phyloP scores from a whole-genome alignment of 345 rosid genomes.

The Populus nigra region DNA sequence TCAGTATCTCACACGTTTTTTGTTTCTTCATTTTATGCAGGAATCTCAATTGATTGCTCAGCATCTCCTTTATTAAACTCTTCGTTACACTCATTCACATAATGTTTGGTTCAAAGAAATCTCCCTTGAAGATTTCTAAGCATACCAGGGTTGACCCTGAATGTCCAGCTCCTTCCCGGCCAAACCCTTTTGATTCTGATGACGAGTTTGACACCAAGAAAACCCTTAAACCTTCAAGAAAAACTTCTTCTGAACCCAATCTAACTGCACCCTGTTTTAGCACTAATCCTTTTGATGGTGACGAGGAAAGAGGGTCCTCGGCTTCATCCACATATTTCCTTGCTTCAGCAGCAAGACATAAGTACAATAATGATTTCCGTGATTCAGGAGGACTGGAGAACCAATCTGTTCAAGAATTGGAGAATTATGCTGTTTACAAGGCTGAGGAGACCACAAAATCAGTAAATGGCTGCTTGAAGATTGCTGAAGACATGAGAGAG shows the following conservation, averaged over 20 bases:
- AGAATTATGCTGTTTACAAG: slow-evolving; percentile 76
- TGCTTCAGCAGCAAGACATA: slow-evolving; percentile 40
- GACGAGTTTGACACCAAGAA: slow-evolving; percentile 53
- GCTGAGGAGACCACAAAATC: slow-evolving; percentile 89
- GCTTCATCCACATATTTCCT: slow-evolving; percentile 41
- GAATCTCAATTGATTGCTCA: slow-evolving; percentile 24
- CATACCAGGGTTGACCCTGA: slow-evolving; percentile 52
- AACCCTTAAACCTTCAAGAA: slow-evolving; percentile 48
- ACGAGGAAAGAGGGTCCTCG: slow-evolving; percentile 26
- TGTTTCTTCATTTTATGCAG: slow-evolving; percentile 27
- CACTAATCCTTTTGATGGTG: slow-evolving; percentile 59
- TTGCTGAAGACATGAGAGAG: slow-evolving; percentile 86
- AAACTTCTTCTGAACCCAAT: slow-evolving; percentile 59
- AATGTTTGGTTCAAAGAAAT: slow-evolving; percentile 70
- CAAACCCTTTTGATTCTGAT: slow-evolving; percentile 86
- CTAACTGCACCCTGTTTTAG: slow-evolving; percentile 30
- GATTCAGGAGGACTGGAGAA: slow-evolving; percentile 82
- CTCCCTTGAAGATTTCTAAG: slow-evolving; percentile 54
- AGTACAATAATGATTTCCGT: slow-evolving; percentile 73
- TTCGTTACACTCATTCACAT: slow-evolving; percentile 16
- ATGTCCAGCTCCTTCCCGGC: slow-evolving; percentile 32
- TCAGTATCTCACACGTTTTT: slow-evolving; percentile 15
- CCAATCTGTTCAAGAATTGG: slow-evolving; percentile 88
- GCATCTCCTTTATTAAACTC: slow-evolving; percentile 15
- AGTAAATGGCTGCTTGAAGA: slow-evolving; percentile 76